Evolutionary conservation across 1,284 basidiomycete species (phyloP), one percentile per base, ranked within the genome.

Genomic region (Boletellus sp.): DNA sequence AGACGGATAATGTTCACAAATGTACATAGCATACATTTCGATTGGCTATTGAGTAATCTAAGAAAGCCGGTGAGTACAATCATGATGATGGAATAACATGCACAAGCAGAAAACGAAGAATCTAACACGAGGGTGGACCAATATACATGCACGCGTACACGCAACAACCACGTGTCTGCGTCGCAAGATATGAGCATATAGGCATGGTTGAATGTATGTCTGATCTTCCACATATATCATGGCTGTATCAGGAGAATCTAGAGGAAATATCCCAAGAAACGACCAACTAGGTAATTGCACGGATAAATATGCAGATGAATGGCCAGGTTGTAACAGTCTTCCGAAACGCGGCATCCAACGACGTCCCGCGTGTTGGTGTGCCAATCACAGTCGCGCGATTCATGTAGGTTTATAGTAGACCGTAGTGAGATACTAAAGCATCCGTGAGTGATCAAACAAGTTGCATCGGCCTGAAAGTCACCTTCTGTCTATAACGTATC

Each of bases 401-500:
- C 60, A 76, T 47, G 78, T 79, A 37, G 81, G 80, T 59, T 81
- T 82, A 62, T 82, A 82, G 64, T 80, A 82, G 56, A 82, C 72
- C 43, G 78, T 82, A 42, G 81, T 82, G 63, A 82, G 61, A 70
- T 77, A 82, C 76, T 78, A 52, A 43, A 56, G 59, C 30, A 39
- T 38, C 8, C 1, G 44, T 65, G 18, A 66, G 55, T 45, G 24
- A 51, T 35, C 28, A 35, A 39, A 18, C 24, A 19, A 19, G 43
- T 37, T 11, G 18, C 39, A 45, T 16, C 49, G 44, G 47, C 19
- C 5, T 19, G 7, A 12, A 44, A 44, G 52, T 51, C 59, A 92
- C 91, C 85, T 99, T 99, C 73, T 92, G 85, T 71, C 86, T 79
- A 76, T 98, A 99, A 64, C 96, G 76, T 41, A 90, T 95, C 49